Base-by-base conservation (phyloP, 139 green algal genomes). In the Chloropicon primus region DNA sequence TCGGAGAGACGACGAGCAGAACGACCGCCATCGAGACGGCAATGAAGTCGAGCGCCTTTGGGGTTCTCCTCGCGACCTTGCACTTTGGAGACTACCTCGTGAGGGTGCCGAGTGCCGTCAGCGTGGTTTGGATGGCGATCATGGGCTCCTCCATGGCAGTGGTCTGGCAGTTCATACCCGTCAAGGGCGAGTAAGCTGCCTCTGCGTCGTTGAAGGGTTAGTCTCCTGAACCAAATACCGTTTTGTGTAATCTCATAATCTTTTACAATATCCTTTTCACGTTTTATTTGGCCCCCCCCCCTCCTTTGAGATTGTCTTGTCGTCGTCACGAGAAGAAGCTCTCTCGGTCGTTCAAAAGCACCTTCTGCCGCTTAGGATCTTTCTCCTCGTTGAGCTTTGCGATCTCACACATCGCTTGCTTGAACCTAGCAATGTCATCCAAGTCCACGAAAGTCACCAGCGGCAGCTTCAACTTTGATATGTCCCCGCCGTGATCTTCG, bases 11-110 rank as follows among this genome's bases (percentile, higher is more conserved):
- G 76, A 84, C 81, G 24, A 28, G 79, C 10, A 82, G 87, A 28
- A 94, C 90, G 3, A 84, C 91, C 2, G 89, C 86, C 72, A 94
- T 92, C 54, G 88, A 93, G 84, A 90, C 87, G 25, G 87, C 86
- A 72, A 91, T 91, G 90, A 88, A 94, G 84, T 88, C 78, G 71
- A 87, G 87, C 1, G 90, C 88, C 2, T 80, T 95, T 76, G 90
- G 89, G 23, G 92, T 91, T 75, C 76, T 91, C 2, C 80, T 95
- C 10, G 87, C 87, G 10, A 80, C 85, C 76, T 83, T 85, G 72
- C 89, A 95, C 83, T 94, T 95, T 62, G n/a, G 78, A 1, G 87
- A 94, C 83, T 76, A 87, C 0, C 73, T 94, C 75, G 89, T 92
- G 72, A 83, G 84, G 21, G 87, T 91, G 25, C 87, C 87, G 1